Base-by-base conservation (phyloP, 768 basidiomycete genomes). In the Lactifluus volemus region DNA sequence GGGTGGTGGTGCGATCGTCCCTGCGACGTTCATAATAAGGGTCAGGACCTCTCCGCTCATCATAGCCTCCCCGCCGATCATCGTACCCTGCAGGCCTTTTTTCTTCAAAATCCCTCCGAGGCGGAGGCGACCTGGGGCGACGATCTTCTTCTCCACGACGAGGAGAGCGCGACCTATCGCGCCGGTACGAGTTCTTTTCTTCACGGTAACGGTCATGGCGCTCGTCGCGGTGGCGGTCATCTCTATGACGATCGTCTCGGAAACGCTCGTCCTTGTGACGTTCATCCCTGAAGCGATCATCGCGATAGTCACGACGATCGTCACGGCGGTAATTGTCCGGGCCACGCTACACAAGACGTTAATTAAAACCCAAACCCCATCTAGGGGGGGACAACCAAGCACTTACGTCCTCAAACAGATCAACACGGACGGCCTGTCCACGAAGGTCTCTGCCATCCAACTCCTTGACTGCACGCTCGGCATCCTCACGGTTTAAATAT, bases 61-160 rank as follows among this genome's bases (percentile, higher is more conserved):
- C 86, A 83, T 79, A 83, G 70, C 83, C 84, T 70, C 86, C 88
- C 75, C 89, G 85, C 74, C 89, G 85, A 75, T 89, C 86, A 83
- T 91, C 89, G 84, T 90, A 89, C 84, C 88, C 88, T 85, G 87
- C 86, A 84, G 87, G 82, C 81, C 86, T 86, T 82, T 80, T 84
- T 76, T 90, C 88, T 79, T 90, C 88, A 75, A 77, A 77, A 69
- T 90, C 87, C 81, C 89, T 87, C 81, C 78, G 81, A 61, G 84
- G 80, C 67, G 88, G 85, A 72, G 89, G 85, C 77, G 87, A 89
- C 81, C 88, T 86, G 78, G 84, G 86, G 79, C 88, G 85, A 75
- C 87, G 88, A 68, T 88, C 89, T 61, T 84, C 84, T 61, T 82
- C 78, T 64, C 84, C 83, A 67, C 89, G 86, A 70, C 81, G 78